Conservation (phyloP, 2,329 filamentous ascomycete species). For the Neopestalotiopsis sp. region DNA sequence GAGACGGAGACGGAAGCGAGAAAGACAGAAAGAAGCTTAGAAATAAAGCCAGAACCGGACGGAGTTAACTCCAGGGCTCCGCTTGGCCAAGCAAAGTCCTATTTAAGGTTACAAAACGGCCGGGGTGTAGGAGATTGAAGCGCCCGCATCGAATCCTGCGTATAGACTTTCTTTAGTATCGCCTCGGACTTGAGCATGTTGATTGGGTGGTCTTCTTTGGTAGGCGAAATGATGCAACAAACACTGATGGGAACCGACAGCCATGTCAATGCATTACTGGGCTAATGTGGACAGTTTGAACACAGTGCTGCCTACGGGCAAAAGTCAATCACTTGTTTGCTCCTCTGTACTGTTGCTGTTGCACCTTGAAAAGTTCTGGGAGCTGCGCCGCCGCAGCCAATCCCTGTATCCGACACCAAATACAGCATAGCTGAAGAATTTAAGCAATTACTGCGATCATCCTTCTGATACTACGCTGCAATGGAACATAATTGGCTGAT, state of each 20-base stretch:
- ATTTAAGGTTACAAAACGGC: background rate
- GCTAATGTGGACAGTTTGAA: background rate
- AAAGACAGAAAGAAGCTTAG: too few species aligned
- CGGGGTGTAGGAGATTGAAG: background rate
- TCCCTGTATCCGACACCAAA: background rate
- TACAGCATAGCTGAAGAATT: background rate
- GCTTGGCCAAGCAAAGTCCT: background rate
- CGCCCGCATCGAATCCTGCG: background rate
- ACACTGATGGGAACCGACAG: background rate
- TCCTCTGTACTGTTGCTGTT: background rate
- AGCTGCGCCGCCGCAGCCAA: background rate
- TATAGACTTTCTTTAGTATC: background rate
- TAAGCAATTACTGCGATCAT: background rate
- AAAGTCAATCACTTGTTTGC: too few species aligned
- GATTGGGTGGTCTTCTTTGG: background rate
- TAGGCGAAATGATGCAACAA: background rate
- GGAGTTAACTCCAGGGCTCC: background rate
- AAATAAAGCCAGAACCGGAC: too few species aligned
- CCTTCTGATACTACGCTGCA: background rate
- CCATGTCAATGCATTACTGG: background rate
- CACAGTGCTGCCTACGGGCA: too few species aligned
- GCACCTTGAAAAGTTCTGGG: too few species aligned
- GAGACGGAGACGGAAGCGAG: too few species aligned
- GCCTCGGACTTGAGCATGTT: background rate
- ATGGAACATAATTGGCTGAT: background rate